A percentile compares a stretch with the other conserved stretches of the same genome.
These are phyloP conservation scores for Pleurozium schreberi DNA, from an alignment of 225 moss, liverwort and hornwort genomes.

Conservation along the genomic window DNA sequence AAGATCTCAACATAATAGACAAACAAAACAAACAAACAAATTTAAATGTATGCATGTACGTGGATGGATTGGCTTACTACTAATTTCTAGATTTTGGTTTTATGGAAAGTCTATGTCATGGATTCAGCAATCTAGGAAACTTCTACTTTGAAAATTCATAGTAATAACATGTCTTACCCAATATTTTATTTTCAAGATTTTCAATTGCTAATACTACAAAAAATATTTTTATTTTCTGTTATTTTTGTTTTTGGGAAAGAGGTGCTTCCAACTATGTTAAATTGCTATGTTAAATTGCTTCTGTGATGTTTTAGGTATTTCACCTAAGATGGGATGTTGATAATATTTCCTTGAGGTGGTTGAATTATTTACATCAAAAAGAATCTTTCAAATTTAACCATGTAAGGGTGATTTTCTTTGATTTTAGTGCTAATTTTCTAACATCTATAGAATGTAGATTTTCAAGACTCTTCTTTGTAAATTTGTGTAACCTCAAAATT, in stretches of 20 bases:
- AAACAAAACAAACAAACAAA: too few species aligned
- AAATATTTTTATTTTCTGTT: not conserved
- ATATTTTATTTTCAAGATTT: too few species aligned
- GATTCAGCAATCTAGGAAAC: not conserved
- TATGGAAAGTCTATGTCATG: fast-evolving
- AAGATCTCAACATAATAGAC: too few species aligned
- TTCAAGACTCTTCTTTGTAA: fast-evolving
- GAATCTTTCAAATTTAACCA: not conserved
- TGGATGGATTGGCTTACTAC: not conserved
- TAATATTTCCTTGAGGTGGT: not conserved
- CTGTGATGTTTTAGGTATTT: fast-evolving
- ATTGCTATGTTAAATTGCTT: not conserved
- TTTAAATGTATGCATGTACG: too few species aligned
- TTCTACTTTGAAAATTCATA: not conserved
- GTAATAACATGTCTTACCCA: not conserved
- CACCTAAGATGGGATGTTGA: not conserved
- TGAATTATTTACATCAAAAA: too few species aligned
- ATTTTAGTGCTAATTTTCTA: not conserved
- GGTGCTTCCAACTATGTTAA: not conserved
- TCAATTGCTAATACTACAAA: not conserved
- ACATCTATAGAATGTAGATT: not conserved
- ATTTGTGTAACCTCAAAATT: not conserved
- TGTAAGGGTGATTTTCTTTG: fast-evolving
- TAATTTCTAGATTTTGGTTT: not conserved
- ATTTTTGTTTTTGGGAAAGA: too few species aligned